phyloP scores from a whole-genome alignment of 441 rosid genomes.

The Aquilaria agallochum region DNA sequence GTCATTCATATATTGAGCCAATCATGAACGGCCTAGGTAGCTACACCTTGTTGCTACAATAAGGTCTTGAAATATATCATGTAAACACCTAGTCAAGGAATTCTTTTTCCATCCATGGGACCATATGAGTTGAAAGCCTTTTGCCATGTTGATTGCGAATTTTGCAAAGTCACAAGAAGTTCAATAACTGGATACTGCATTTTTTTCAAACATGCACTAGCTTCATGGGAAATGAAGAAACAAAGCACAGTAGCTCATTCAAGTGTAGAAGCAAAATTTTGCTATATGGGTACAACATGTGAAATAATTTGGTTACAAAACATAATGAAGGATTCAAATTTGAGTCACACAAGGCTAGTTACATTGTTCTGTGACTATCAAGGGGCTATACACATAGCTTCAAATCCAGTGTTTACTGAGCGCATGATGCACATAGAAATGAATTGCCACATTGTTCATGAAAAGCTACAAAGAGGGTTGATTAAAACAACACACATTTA shows the following conservation, averaged over 20 bases:
- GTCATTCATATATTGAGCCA: background rate
- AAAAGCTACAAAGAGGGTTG: background rate
- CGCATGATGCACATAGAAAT: background rate
- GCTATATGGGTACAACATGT: background rate
- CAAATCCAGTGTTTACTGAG: background rate
- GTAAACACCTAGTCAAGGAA: background rate
- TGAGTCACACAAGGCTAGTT: background rate
- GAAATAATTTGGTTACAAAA: background rate
- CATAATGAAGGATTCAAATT: background rate
- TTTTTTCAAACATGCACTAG: background rate
- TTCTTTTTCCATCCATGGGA: background rate
- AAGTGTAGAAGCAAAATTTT: background rate
- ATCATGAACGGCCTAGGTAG: background rate
- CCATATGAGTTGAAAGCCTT: background rate
- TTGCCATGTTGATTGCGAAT: background rate
- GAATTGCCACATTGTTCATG: background rate
- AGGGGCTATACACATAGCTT: background rate
- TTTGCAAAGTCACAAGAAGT: background rate
- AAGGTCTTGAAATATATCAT: background rate
- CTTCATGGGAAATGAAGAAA: background rate
- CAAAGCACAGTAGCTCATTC: background rate
- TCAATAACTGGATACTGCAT: background rate
- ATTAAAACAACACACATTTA: background rate
- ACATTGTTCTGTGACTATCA: background rate
- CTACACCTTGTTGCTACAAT: background rate